Evolutionary conservation across 306 rosid genomes (phyloP), one percentile per base, ranked within the genome.

Genomic region (Carpinus fangiana): DNA sequence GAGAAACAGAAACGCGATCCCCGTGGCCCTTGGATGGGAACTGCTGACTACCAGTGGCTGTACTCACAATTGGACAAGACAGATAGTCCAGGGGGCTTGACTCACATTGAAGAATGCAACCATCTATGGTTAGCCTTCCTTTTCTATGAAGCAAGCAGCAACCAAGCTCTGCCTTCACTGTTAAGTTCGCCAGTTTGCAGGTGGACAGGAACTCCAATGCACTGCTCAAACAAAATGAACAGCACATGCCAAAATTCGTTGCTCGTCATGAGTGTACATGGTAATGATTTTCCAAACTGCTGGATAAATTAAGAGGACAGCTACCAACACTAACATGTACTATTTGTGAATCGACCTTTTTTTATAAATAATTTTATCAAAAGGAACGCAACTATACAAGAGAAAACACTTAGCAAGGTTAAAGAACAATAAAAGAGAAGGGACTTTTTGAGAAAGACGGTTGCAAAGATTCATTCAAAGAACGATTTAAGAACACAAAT

Each of bases 161-260:
- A 59, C 97, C 98, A 43, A 95, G 98, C 84, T 95, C 98, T 11
- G 96, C 93, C 88, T 86, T 95, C 81, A 92, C 98, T 0, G 97
- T 90, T 72, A 94, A 78, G 81, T 94, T 94, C 20, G 97, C 88
- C 81, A 94, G 78, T 78, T 94, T 94, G 91, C 98, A 89, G 65
- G 92, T 94, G 50, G 93, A 92, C 67, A 90, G 90, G 76, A 94
- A 81, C 89, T 94, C 97, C 76, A 94, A 83, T 43, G 98, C 98
- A 85, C 98, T 94, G 97, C 80, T 70, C 77, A 86, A 57, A 85
- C 83, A 88, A 85, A 77, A 83, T 17, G 62, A 72, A 82, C 70
- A 65, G 55, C n/a, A 68, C 76, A 84, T 78, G 70, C 86, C 80
- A 51, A 76, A 62, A 38, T 45, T 26, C 78, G 80, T 82, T 74